phyloP scores from a whole-genome alignment of 129 eudicot species.

The Centrapalus pauciflorus region DNA sequence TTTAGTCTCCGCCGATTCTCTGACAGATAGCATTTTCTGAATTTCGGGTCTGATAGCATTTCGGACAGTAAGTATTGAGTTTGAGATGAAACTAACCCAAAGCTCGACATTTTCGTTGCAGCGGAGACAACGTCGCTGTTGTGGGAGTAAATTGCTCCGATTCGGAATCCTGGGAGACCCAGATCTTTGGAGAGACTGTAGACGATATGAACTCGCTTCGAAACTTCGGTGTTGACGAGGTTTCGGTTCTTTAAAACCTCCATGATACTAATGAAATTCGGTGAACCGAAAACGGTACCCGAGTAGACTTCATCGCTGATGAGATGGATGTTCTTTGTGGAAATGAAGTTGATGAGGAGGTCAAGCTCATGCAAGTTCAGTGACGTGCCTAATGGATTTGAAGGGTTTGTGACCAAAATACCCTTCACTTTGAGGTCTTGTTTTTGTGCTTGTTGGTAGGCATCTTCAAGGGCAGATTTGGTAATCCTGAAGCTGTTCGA shows the following conservation, averaged over 20 bases:
- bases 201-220: conserved; percentile 68
- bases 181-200: conserved; percentile 84
- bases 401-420: conserved; percentile 79
- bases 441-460: conserved; percentile 58
- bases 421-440: conserved; percentile 78
- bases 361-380: conserved; percentile 58
- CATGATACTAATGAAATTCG: conserved; percentile 55
- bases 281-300: conserved; percentile 65
- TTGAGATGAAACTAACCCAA: conserved; percentile 82
- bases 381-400: conserved; percentile 87
- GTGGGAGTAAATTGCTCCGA: conserved; percentile 76
- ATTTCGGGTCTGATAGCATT: conserved; percentile 68
- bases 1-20: conserved; percentile 65
- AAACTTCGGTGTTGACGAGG: conserved; percentile 36
- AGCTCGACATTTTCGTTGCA: conserved; percentile 94
- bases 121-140: conserved; percentile 52
- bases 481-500: conserved; percentile 66
- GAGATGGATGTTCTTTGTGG: conserved; percentile 59
- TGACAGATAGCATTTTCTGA: conserved; percentile 38
- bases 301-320: conserved; percentile 87
- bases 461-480: conserved; percentile 69
- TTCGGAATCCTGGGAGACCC: conserved; percentile 93
- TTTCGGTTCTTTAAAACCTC: conserved; percentile 45
- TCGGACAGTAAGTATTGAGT: conserved; percentile 73
- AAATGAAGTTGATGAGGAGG: conserved; percentile 55